phyloP scores from a whole-genome alignment of 2,329 filamentous ascomycete genomes.

The Xylaria sp. region DNA sequence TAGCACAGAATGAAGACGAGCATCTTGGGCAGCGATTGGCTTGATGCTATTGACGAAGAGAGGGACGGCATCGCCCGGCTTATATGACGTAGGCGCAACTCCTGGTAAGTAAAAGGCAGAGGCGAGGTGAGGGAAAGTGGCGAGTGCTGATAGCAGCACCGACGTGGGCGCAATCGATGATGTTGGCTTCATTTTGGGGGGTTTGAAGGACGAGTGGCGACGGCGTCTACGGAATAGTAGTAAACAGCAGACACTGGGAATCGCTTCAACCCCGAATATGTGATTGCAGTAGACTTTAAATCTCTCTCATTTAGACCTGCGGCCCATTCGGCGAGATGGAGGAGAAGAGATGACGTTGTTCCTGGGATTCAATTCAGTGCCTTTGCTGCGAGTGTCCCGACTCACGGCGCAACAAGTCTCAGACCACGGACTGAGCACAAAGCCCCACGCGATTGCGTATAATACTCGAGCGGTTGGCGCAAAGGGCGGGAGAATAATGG shows the following conservation, averaged over 20 bases:
- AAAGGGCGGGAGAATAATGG: neutral
- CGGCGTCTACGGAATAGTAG: neutral
- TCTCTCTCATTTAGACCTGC: neutral
- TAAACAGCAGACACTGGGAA: conserved; percentile 1
- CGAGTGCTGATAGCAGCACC: conserved; percentile 46
- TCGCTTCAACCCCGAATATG: neutral
- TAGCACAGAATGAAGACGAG: conserved; percentile 83
- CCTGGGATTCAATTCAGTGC: conserved; percentile 6
- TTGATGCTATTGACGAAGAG: conserved; percentile 91
- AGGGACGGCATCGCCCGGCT: conserved; percentile 70
- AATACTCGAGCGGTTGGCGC: neutral
- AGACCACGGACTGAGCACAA: conserved; percentile 24
- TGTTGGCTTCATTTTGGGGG: conserved; percentile 41
- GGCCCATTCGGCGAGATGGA: neutral
- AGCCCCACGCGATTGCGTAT: conserved; percentile 16
- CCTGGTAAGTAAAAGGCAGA: conserved; percentile 93
- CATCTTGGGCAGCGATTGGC: conserved; percentile 73
- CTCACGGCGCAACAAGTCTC: conserved; percentile 15
- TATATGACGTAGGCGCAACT: conserved; percentile 90
- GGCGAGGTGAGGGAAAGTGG: conserved; percentile 49
- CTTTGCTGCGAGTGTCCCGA: no score
- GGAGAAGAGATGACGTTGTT: neutral
- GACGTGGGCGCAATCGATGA: conserved; percentile 42
- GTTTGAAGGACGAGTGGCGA: neutral
- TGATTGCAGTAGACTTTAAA: neutral